These are phyloP conservation scores for Boletus pseudopeckii DNA, from an alignment of 768 basidiomycete species.

Conservation along the genomic window DNA sequence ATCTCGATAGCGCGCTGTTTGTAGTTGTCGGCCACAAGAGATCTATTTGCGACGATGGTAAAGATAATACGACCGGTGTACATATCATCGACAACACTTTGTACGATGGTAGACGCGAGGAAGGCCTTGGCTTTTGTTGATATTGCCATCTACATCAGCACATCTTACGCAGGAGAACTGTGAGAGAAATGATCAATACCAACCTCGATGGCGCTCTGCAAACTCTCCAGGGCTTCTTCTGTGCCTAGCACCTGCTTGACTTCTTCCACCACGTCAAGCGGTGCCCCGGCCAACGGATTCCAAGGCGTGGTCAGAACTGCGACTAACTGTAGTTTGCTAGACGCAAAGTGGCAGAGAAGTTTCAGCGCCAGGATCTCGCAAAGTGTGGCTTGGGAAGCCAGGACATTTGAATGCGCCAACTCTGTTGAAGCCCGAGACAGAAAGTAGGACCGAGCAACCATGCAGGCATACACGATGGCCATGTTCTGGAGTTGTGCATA, in stretches of 20 bases:
- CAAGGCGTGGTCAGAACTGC: conserved; percentile 79
- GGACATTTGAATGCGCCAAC: conserved; percentile 74
- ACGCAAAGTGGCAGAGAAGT: conserved; percentile 69
- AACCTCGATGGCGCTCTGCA: conserved; percentile 85
- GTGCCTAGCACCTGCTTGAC: conserved; percentile 56
- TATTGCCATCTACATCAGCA: conserved; percentile 70
- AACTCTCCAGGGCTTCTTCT: conserved; percentile 56
- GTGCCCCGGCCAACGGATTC: conserved; percentile 81
- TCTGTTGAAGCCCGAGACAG: conserved; percentile 63
- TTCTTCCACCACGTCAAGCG: conserved; percentile 59
- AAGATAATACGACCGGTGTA: conserved; percentile 78
- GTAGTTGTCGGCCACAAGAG: conserved; percentile 89
- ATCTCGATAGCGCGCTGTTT: conserved; percentile 71
- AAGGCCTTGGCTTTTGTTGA: conserved; percentile 82
- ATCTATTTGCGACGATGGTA: conserved; percentile 56
- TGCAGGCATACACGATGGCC: conserved; percentile 70
- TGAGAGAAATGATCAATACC: conserved; percentile 23
- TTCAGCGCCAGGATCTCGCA: conserved; percentile 92
- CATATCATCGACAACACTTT: conserved; percentile 84
- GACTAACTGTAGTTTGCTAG: conserved; percentile 68
- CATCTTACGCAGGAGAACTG: neutral
- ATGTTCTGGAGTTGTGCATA: conserved; percentile 77
- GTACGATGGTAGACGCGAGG: conserved; percentile 76
- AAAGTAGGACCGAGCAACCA: conserved; percentile 79
- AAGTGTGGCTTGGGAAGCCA: conserved; percentile 66